Base-by-base conservation (phyloP, 2,329 filamentous ascomycete species). In the Zasmidium citrigriseum region DNA sequence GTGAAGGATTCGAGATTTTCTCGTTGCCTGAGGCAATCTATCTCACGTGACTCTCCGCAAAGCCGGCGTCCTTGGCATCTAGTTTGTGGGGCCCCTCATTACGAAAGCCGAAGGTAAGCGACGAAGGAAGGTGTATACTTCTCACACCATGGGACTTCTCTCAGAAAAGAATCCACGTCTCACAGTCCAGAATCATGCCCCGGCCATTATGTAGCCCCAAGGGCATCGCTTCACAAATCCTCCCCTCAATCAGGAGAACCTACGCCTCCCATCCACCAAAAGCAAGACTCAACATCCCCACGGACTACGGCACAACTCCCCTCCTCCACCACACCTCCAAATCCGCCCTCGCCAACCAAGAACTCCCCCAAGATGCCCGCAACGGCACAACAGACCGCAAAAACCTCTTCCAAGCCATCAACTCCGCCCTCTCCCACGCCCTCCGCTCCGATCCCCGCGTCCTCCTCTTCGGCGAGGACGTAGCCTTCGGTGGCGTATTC, bases 401-500 rank as follows among this genome's bases (percentile, higher is more conserved):
- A 83, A 98, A 98, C 76, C 83, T 97, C 38, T 97, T 95, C 78
- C 91, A 96, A 73, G 89, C 95, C 52, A 87, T 99, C 79, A 98
- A 98, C 73, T 87, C 93, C 64, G 93, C 93, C 11, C 82, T 99
- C 21, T 85, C 89, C 21, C 90, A 89, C 59, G 91, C 93, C 22
- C 82, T 99, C 24, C 85, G 89, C 16, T 85, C 88, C 34, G 93
- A 97, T 68, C 91, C 96, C 64, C 87, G 88, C 18, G 91, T 96
- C 21, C 79, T 98, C 57, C 83, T 99, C 10, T 99, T 99, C 69
- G 95, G 95, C 45, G 95, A 99, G 76, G 95, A 99, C 72, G 92
- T 99, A 7, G 91, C 95, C 14, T 99, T 99, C 68, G 95, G 95
- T 45, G 95, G 95, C 54, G 95, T 99, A 16, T 99, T 99, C 72